Percentiles rank a stretch among this genome's conserved stretches.
These are phyloP conservation scores for Geoglossum glabrum DNA, from an alignment of 495 filamentous ascomycete species.

Conservation along the genomic window DNA sequence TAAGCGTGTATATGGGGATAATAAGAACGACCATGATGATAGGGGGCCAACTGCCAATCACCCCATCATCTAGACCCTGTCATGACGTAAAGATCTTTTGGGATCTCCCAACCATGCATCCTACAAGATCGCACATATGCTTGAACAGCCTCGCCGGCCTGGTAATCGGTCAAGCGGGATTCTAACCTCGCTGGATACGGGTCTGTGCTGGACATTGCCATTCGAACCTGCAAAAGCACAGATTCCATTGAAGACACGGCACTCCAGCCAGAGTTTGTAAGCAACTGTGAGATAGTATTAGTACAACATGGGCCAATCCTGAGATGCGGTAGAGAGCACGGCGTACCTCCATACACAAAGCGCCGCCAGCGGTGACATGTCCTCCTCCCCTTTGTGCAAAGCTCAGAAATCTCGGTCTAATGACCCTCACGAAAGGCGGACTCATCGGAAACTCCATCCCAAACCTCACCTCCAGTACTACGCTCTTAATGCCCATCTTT, in stretches of 20 bases:
- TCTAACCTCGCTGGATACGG: slow-evolving; percentile 36
- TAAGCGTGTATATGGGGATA: no score
- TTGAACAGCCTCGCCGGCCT: not conserved
- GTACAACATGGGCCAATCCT: not conserved
- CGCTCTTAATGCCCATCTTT: slow-evolving; percentile 31
- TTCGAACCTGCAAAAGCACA: slow-evolving; percentile 61
- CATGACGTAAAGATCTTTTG: not conserved
- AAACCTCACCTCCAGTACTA: slow-evolving; percentile 72
- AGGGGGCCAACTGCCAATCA: not conserved
- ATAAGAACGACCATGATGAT: not conserved
- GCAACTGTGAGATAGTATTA: slow-evolving; percentile 20
- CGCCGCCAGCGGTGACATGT: slow-evolving; percentile 73
- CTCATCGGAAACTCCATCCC: slow-evolving; percentile 49
- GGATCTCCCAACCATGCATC: slow-evolving; percentile 4
- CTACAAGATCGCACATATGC: not conserved
- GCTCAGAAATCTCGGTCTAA: slow-evolving; percentile 58
- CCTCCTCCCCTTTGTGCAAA: slow-evolving; percentile 61
- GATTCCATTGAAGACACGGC: slow-evolving; percentile 54
- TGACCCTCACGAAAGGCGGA: slow-evolving; percentile 71
- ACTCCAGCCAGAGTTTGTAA: slow-evolving; percentile 71
- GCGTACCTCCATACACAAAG: slow-evolving; percentile 60
- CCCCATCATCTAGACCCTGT: not conserved
- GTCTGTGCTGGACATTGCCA: slow-evolving; percentile 50
- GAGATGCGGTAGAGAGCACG: no score
- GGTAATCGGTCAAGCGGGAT: not conserved